These are phyloP conservation scores for Handroanthus guayacan DNA, from an alignment of 257 asterid species.

Conservation along the genomic window DNA sequence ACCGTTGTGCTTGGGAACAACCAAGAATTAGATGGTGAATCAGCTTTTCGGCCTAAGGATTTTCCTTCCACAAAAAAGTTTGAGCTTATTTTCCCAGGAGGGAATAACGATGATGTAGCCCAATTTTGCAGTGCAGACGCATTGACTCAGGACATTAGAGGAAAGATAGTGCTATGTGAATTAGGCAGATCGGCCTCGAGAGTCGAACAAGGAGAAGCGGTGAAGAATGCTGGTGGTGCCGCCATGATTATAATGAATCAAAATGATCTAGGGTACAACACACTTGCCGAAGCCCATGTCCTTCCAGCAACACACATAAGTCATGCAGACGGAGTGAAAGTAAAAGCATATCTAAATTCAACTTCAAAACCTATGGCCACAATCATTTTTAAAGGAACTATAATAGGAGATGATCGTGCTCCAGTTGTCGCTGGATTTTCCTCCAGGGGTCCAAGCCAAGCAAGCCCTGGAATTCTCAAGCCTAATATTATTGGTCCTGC, in stretches of 20 bases:
- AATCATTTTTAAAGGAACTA: conserved; percentile 30
- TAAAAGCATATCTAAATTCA: conserved; percentile 36
- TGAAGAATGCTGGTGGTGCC: conserved; percentile 47
- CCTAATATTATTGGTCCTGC: conserved; percentile 43
- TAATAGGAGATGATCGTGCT: conserved; percentile 34
- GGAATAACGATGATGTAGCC: neutral
- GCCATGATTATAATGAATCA: conserved; percentile 52
- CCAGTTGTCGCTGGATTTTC: conserved; percentile 34
- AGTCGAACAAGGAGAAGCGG: conserved; percentile 32
- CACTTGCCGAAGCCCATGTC: conserved; percentile 35
- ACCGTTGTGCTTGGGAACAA: conserved; percentile 39
- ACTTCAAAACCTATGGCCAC: conserved; percentile 36
- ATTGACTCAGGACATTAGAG: conserved; percentile 24
- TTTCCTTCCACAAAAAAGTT: neutral
- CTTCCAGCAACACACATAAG: conserved; percentile 43
- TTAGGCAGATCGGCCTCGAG: neutral
- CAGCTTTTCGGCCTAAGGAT: conserved; percentile 41
- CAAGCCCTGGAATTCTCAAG: conserved; percentile 39
- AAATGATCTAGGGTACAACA: neutral
- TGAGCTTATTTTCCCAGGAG: conserved; percentile 36
- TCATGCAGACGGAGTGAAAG: conserved; percentile 28
- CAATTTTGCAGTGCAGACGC: neutral
- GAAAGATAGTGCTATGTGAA: conserved; percentile 50
- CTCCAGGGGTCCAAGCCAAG: conserved; percentile 34
- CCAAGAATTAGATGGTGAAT: conserved; percentile 35